phyloP scores from a whole-genome alignment of 1,284 basidiomycete genomes.

The Cutaneotrichosporon spelunceum region DNA sequence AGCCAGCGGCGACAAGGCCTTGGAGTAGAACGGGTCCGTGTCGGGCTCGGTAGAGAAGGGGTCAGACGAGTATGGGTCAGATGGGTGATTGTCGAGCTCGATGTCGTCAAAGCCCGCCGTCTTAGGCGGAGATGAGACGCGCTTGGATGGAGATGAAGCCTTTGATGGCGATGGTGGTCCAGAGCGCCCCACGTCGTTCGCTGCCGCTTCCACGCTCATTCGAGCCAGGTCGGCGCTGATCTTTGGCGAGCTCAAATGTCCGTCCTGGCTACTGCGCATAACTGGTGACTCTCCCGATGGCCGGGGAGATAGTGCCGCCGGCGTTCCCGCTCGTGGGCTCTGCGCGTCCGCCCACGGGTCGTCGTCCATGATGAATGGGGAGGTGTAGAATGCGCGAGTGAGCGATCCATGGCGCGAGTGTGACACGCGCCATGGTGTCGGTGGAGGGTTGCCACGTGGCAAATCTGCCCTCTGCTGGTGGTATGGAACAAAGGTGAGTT shows the following conservation, averaged over 20 bases:
- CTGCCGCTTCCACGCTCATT: background rate
- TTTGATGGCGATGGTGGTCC: background rate
- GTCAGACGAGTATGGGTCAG: background rate
- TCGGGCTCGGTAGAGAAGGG: background rate
- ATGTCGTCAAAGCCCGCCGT: background rate
- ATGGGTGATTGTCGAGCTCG: background rate
- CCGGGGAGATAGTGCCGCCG: background rate
- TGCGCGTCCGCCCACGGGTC: slow-evolving; percentile 18
- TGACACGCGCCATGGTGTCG: background rate
- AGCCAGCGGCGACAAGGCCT: background rate
- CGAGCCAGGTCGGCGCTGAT: background rate
- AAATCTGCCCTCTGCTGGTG: background rate
- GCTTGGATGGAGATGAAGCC: background rate
- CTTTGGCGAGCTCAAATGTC: background rate
- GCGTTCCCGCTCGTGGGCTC: slow-evolving; percentile 1
- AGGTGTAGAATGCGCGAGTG: slow-evolving; percentile 1
- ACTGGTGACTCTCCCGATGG: background rate
- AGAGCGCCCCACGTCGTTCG: background rate
- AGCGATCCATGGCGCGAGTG: background rate
- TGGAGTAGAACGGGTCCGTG: background rate
- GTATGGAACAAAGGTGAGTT: background rate
- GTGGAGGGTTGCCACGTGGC: background rate
- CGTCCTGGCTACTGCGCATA: background rate
- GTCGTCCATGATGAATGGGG: slow-evolving; percentile 10
- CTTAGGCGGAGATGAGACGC: background rate